Base-by-base conservation (phyloP, 2,329 filamentous ascomycete species). In the Fusarium chuoi region DNA sequence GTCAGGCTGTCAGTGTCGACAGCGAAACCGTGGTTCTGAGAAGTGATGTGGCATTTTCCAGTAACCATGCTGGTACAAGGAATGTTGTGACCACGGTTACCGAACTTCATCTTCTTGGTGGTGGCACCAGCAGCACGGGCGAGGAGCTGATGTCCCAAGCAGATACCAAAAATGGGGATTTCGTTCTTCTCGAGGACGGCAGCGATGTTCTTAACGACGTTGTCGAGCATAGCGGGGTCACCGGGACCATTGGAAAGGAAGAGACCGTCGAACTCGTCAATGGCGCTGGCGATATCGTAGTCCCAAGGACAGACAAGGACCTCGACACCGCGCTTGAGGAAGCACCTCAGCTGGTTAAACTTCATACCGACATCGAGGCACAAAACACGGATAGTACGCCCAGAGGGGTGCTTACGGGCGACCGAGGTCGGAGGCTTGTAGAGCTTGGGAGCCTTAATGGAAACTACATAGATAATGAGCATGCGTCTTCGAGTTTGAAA, bases 241-340 rank as follows among this genome's bases (percentile, higher is more conserved):
- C 96, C 96, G 49, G 96, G 96, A 77, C 96, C 96, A 87, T 99
- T 99, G 75, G 96, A 98, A 77, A 99, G 91, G 87, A 99, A 99
- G 54, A 99, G 90, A 81, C 96, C 96, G 82, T 99, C 96, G 81
- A 98, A 98, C 76, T 97, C 91, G 73, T 93, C 93, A 66, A 91
- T 92, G 61, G 91, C 91, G 63, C 94, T 85, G 62, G 92, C 90
- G 82, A 98, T 95, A 82, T 98, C 93, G 80, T 98, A 95, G 85
- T 99, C 92, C 95, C 96, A 99, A 15, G 96, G 96, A 73, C 96
- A 95, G 64, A 98, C 94, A 74, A 98, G 86, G 56, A 98, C 95
- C 82, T 99, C 96, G 63, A 98, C 93, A 62, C 96, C 96, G 77
- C 96, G 91, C 79, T 91, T 92, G 68, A 99, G 88, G 79, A 99